These are phyloP conservation scores for Beverwykella pulmonaria DNA, from an alignment of 495 filamentous ascomycete species.

Conservation along the genomic window DNA sequence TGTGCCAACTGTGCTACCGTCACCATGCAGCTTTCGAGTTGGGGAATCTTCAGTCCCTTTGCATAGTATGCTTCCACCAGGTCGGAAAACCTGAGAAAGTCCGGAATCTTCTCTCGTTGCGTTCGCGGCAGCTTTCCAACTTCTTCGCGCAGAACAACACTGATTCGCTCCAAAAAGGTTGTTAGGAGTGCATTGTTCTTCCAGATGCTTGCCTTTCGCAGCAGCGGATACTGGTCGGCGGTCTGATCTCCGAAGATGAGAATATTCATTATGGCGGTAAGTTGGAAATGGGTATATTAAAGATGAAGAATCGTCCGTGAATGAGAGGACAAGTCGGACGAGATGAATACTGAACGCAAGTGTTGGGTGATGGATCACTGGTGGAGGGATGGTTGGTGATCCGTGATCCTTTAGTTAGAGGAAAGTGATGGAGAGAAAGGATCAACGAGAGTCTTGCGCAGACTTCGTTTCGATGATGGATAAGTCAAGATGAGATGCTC, in stretches of 20 bases:
- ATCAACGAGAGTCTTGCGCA: slow-evolving; percentile 20
- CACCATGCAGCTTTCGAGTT: slow-evolving; percentile 67
- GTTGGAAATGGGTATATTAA: slow-evolving; percentile 26
- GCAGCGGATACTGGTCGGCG: slow-evolving; percentile 66
- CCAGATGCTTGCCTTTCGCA: slow-evolving; percentile 63
- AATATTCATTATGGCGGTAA: slow-evolving; percentile 43
- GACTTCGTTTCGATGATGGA: neutral
- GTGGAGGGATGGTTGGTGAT: neutral
- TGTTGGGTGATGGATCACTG: neutral
- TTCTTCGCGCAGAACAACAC: slow-evolving; percentile 65
- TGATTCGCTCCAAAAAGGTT: slow-evolving; percentile 66
- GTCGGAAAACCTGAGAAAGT: slow-evolving; percentile 69
- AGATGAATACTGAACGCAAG: neutral
- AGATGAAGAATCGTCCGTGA: slow-evolving; percentile 5
- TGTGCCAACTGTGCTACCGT: slow-evolving; percentile 72
- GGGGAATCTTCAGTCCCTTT: slow-evolving; percentile 59
- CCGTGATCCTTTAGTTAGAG: neutral
- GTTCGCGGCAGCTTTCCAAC: slow-evolving; percentile 61
- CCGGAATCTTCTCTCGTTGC: slow-evolving; percentile 64
- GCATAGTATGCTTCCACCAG: slow-evolving; percentile 67
- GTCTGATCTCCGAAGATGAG: slow-evolving; percentile 77
- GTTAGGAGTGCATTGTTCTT: slow-evolving; percentile 66
- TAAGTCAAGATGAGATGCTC: neutral
- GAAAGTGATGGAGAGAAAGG: neutral
- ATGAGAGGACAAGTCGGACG: neutral